phyloP scores from a whole-genome alignment of 805 yeast species.

The Teunomyces atbi region DNA sequence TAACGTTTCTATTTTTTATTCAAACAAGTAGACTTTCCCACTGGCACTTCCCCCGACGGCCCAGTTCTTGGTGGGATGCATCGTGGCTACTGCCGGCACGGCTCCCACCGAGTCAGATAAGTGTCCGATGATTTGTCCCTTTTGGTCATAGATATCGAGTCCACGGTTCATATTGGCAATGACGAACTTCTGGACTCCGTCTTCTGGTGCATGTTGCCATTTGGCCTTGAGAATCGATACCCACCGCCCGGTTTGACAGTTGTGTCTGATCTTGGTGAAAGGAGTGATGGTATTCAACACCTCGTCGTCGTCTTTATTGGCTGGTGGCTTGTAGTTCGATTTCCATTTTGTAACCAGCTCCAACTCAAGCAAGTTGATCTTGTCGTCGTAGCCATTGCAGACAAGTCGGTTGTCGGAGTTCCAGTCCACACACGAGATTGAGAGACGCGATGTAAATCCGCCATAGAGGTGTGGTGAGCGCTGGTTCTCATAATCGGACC shows the following conservation, averaged over 20 bases:
- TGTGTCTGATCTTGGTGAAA: conserved; percentile 66
- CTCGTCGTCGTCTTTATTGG: conserved; percentile 14
- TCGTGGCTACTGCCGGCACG: conserved; percentile 84
- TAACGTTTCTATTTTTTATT: conserved; percentile 18
- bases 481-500: conserved; percentile 58
- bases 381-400: conserved; percentile 91
- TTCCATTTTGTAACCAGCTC: conserved; percentile 36
- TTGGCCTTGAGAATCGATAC: conserved; percentile 84
- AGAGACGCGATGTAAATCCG: conserved; percentile 67
- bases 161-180: conserved; percentile 92
- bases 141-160: conserved; percentile 75
- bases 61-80: conserved; percentile 91
- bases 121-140: conserved; percentile 79
- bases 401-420: conserved; percentile 66
- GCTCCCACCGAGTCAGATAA: conserved; percentile 69
- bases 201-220: conserved; percentile 77
- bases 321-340: conserved; percentile 13
- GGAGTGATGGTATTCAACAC: conserved; percentile 53
- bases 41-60: conserved; percentile 91
- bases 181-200: conserved; percentile 75
- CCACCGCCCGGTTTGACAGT: conserved; percentile 98
- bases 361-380: conserved; percentile 61
- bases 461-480: conserved; percentile 54
- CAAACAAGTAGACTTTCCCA: conserved; percentile 76
- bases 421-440: conserved; percentile 86